Evolutionary conservation across 306 rosid species (phyloP).

Genomic region (Oemleria cerasiformis): DNA sequence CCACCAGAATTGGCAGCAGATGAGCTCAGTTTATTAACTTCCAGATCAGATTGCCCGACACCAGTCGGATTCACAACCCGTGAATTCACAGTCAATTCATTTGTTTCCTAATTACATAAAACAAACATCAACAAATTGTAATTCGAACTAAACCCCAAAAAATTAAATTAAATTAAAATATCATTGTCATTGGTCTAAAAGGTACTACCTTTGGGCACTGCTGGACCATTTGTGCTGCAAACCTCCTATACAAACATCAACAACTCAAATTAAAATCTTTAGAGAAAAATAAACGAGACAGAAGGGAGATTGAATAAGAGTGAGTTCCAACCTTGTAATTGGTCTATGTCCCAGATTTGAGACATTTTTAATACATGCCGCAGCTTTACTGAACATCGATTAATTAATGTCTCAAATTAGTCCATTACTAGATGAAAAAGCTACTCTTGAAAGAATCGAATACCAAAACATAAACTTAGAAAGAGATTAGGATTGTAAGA

Average conservation of each 20-base stretch:
- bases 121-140: not conserved
- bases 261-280: not conserved
- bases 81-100: not conserved
- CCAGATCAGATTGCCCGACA: constrained; percentile 11
- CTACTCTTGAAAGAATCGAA: not conserved
- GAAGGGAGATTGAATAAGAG: not conserved
- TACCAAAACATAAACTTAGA: constrained; percentile 1
- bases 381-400: constrained; percentile 3
- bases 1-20: constrained; percentile 26
- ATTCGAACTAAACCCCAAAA: not conserved
- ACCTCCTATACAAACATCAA: constrained; percentile 42
- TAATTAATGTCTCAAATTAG: not conserved
- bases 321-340: constrained; percentile 18
- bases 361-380: not conserved
- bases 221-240: constrained; percentile 52
- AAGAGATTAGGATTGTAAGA: constrained; percentile 6
- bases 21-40: constrained; percentile 20
- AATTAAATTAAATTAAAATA: not conserved
- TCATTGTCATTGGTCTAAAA: not conserved
- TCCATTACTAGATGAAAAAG: not conserved
- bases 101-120: constrained; percentile 8
- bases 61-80: constrained; percentile 1
- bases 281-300: not conserved
- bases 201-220: constrained; percentile 31
- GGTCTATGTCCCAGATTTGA: constrained; percentile 20